phyloP scores from a whole-genome alignment of 768 basidiomycete species.

The Russula olivacea region DNA sequence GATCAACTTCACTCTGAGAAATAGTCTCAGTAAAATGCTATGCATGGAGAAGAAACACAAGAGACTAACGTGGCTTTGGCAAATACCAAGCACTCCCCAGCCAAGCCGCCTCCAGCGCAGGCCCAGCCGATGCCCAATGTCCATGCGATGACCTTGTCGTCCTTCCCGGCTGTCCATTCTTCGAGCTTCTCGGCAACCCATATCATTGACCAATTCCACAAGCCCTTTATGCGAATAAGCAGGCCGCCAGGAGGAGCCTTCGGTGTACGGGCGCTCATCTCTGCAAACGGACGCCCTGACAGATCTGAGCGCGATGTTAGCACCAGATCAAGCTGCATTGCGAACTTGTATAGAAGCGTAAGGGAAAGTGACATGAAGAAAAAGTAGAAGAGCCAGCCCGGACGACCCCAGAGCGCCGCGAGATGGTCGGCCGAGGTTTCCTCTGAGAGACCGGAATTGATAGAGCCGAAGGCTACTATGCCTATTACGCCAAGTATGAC shows the following conservation, averaged over 20 bases:
- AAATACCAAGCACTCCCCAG: constrained; percentile 86
- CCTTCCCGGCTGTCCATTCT: constrained; percentile 66
- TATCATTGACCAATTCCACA: constrained; percentile 44
- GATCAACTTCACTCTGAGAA: constrained; percentile 66
- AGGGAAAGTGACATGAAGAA: constrained; percentile 70
- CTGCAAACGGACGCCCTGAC: constrained; percentile 48
- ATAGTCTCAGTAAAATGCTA: neutral
- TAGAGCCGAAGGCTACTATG: constrained; percentile 81
- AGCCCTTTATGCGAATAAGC: constrained; percentile 33
- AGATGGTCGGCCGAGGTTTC: constrained; percentile 73
- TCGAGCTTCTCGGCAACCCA: constrained; percentile 62
- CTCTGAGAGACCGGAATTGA: constrained; percentile 70
- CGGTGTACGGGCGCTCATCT: constrained; percentile 34
- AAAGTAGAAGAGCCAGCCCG: constrained; percentile 90
- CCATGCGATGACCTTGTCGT: constrained; percentile 85
- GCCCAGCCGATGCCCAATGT: constrained; percentile 92
- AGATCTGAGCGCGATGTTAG: constrained; percentile 67
- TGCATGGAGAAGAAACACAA: neutral
- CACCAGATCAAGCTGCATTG: constrained; percentile 66
- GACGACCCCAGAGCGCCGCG: constrained; percentile 77
- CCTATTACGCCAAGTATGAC: constrained; percentile 83
- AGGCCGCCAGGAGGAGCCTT: constrained; percentile 25
- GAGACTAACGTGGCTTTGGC: constrained; percentile 60
- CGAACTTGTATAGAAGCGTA: constrained; percentile 57
- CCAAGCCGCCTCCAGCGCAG: constrained; percentile 84